These are phyloP conservation scores for Harringtonia lauricola DNA, from an alignment of 2,329 filamentous ascomycete species.

Conservation along the genomic window DNA sequence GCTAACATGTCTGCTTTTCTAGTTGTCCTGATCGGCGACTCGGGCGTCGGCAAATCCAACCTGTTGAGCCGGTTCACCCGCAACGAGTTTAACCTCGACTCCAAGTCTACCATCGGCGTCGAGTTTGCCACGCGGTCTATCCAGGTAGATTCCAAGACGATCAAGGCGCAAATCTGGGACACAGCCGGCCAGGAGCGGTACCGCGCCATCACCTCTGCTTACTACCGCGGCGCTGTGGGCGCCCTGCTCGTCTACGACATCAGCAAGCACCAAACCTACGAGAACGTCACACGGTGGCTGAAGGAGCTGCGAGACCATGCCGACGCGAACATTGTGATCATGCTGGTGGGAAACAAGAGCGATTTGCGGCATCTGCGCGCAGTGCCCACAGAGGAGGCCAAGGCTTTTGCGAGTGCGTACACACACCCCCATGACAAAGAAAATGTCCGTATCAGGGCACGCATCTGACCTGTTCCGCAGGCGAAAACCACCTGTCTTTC, in stretches of 20 bases:
- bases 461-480: conserved; percentile 29
- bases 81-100: conserved; percentile 99
- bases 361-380: conserved; percentile 98
- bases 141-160: conserved; percentile 98
- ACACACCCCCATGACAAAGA: too few relatives aligned
- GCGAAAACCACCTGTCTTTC: conserved; percentile 96
- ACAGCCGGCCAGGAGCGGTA: conserved; percentile 98
- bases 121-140: conserved; percentile 98
- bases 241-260: conserved; percentile 98
- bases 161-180: conserved; percentile 99
- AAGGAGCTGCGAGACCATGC: conserved; percentile 98
- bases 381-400: conserved; percentile 95
- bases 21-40: conserved; percentile 99
- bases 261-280: conserved; percentile 98
- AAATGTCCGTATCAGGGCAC: not conserved
- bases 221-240: conserved; percentile 95
- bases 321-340: conserved; percentile 98
- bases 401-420: conserved; percentile 81
- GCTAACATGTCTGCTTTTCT: conserved; percentile 19
- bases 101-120: conserved; percentile 98
- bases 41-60: conserved; percentile 99
- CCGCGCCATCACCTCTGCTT: conserved; percentile 96
- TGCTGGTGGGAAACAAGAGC: conserved; percentile 99
- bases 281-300: conserved; percentile 97
- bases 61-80: conserved; percentile 98